Evolutionary conservation across 306 rosid genomes (phyloP).

Genomic region (Pyrus pyrifolia): DNA sequence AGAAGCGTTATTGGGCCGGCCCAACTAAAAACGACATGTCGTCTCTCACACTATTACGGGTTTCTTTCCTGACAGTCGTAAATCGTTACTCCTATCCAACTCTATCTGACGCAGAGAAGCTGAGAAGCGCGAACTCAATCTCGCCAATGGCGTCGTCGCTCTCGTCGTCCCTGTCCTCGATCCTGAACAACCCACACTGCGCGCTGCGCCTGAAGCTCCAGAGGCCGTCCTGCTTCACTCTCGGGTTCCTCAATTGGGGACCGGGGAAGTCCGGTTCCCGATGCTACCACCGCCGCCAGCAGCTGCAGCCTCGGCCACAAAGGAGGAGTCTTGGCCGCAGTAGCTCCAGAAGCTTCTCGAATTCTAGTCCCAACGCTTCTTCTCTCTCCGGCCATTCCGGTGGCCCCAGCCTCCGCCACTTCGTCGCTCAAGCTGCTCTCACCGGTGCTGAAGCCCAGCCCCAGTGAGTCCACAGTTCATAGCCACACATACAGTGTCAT

Average conservation of each 20-base stretch:
- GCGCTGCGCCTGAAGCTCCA: conserved; percentile 42
- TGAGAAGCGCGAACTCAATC: not conserved
- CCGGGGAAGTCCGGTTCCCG: conserved; percentile 14
- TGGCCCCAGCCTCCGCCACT: conserved; percentile 35
- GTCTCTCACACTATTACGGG: not conserved
- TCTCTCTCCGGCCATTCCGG: conserved; percentile 18
- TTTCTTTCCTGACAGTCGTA: not conserved
- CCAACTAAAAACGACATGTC: not conserved
- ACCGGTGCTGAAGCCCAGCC: conserved; percentile 44
- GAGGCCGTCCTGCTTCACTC: conserved; percentile 30
- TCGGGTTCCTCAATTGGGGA: conserved; percentile 21
- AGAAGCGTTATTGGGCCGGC: not conserved
- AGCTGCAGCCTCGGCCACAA: conserved; percentile 14
- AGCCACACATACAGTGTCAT: not conserved
- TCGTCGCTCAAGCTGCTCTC: conserved; percentile 48
- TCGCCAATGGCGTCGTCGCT: conserved; percentile 38
- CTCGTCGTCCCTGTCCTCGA: conserved; percentile 48
- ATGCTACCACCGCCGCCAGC: conserved; percentile 19
- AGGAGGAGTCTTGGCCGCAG: conserved; percentile 3
- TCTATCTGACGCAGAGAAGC: not conserved
- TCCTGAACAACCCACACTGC: conserved; percentile 44
- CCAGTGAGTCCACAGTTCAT: conserved; percentile 32
- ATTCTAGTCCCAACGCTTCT: not conserved
- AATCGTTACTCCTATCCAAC: not conserved
- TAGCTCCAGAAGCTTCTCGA: conserved; percentile 38